These are phyloP conservation scores for Allantophomopsis cytisporea DNA, from an alignment of 2,329 filamentous ascomycete genomes.

Conservation along the genomic window DNA sequence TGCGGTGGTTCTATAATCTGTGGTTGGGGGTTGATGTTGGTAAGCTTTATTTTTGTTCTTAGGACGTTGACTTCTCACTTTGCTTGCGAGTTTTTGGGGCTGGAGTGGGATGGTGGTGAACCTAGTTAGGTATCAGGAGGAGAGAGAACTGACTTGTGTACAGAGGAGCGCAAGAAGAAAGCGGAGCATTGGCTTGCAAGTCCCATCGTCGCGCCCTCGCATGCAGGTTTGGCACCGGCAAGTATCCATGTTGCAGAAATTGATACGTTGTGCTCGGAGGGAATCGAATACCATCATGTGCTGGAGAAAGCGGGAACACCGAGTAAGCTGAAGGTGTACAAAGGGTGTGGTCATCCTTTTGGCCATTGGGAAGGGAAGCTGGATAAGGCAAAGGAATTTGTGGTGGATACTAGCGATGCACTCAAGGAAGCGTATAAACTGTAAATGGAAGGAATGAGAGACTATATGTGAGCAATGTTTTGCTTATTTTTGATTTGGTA, in stretches of 20 bases:
- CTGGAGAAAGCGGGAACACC: conserved; percentile 16
- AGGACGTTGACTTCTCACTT: background rate
- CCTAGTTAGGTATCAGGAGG: no score
- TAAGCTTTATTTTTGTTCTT: background rate
- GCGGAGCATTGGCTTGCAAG: conserved; percentile 19
- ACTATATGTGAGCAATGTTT: no score
- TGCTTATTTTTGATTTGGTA: no score
- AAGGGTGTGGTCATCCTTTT: conserved; percentile 22
- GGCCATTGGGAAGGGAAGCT: conserved; percentile 20
- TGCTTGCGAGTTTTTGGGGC: no score
- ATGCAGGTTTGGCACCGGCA: conserved; percentile 19
- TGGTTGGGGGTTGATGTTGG: conserved; percentile 20
- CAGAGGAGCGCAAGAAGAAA: conserved; percentile 9
- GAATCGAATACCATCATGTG: conserved; percentile 18
- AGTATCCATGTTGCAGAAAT: conserved; percentile 20
- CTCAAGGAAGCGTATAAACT: background rate
- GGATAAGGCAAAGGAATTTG: conserved; percentile 19
- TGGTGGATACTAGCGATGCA: conserved; percentile 14
- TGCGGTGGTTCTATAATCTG: conserved; percentile 23
- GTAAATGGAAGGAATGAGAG: background rate
- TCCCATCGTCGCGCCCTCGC: conserved; percentile 19
- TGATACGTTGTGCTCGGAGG: conserved; percentile 21
- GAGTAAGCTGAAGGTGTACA: conserved; percentile 21
- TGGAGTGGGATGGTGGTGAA: no score
- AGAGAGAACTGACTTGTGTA: no score